phyloP scores from a whole-genome alignment of 768 basidiomycete genomes.

The Mycena haematopus region DNA sequence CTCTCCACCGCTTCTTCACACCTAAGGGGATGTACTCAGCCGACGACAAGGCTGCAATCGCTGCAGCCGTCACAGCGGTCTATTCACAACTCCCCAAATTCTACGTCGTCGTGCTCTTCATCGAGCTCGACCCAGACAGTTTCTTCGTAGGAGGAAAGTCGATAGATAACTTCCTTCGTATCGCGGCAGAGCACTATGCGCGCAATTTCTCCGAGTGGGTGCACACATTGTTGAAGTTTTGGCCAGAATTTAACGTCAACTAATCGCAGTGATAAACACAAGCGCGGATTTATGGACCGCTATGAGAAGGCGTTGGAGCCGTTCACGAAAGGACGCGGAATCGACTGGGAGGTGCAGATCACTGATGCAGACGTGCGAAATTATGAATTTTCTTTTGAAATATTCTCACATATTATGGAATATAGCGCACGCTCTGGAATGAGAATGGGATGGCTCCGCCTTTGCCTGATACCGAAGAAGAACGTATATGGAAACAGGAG shows the following conservation, averaged over 20 bases:
- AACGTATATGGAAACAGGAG: conserved; percentile 28
- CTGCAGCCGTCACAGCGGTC: conserved; percentile 29
- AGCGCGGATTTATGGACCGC: conserved; percentile 22
- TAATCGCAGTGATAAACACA: background rate
- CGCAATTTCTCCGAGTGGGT: conserved; percentile 28
- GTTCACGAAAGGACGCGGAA: conserved; percentile 25
- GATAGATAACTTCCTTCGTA: conserved; percentile 28
- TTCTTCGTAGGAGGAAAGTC: conserved; percentile 33
- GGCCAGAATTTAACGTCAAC: background rate
- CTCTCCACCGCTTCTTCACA: conserved; percentile 35
- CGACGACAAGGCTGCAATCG: conserved; percentile 32
- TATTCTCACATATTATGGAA: background rate
- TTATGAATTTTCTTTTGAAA: background rate
- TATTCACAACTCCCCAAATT: conserved; percentile 32
- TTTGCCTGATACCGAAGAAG: conserved; percentile 15
- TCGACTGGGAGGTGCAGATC: conserved; percentile 31
- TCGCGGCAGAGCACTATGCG: conserved; percentile 32
- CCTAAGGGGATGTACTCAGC: conserved; percentile 32
- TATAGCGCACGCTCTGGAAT: conserved; percentile 25
- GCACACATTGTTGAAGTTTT: background rate
- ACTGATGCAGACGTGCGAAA: conserved; percentile 23
- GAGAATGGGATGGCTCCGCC: conserved; percentile 29
- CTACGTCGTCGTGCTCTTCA: conserved; percentile 35
- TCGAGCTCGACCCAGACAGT: conserved; percentile 31
- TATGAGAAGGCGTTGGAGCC: conserved; percentile 25